Evolutionary conservation across 306 rosid genomes (phyloP).

Genomic region (Rosa chinensis): DNA sequence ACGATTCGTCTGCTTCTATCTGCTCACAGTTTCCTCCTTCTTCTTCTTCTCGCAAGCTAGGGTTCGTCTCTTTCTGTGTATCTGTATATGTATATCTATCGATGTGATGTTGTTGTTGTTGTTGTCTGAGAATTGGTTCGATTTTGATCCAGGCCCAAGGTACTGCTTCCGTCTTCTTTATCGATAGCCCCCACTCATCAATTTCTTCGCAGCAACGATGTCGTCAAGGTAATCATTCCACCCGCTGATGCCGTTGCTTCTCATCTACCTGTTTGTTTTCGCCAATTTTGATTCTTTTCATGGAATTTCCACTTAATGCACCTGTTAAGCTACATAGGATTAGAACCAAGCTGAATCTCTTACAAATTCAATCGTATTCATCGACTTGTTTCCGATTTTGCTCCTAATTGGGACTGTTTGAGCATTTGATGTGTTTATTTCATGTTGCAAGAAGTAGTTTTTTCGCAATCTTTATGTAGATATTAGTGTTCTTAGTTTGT

Average conservation of each 20-base stretch:
- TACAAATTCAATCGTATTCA: not conserved
- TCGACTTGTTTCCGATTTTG: not conserved
- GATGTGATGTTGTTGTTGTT: conserved; percentile 2
- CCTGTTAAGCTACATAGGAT: not conserved
- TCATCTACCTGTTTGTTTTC: not conserved
- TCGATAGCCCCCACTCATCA: conserved; percentile 42
- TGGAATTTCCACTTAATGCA: not conserved
- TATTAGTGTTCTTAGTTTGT: not conserved
- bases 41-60: conserved; percentile 36
- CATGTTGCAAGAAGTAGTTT: too few relatives aligned
- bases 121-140: conserved; percentile 39
- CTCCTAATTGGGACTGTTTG: too few relatives aligned
- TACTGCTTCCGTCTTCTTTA: conserved; percentile 40
- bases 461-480: not conserved
- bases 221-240: conserved; percentile 33
- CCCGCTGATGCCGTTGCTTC: not conserved
- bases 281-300: not conserved
- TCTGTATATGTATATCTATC: not conserved
- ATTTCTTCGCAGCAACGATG: conserved; percentile 44
- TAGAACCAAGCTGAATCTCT: not conserved
- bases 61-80: conserved; percentile 34
- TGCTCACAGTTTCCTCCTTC: conserved; percentile 29
- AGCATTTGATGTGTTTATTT: too few relatives aligned
- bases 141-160: conserved; percentile 39
- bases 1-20: conserved; percentile 12